phyloP scores from a whole-genome alignment of 129 eudicot genomes.

The Erigeron canadensis region DNA sequence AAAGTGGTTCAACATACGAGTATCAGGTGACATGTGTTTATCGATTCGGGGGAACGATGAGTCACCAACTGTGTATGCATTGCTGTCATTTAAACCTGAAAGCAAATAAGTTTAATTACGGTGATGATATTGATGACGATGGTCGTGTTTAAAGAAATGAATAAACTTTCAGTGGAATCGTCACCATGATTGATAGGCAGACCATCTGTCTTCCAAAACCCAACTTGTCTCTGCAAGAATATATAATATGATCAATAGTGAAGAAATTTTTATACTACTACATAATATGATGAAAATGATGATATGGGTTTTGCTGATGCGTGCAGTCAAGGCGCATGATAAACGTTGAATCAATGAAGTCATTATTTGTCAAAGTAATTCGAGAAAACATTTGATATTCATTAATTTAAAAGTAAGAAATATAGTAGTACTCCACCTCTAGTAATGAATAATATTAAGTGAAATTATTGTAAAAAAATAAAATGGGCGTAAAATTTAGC shows the following conservation, averaged over 20 bases:
- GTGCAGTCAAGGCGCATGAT: no score
- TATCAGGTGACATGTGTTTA: slow-evolving; percentile 45
- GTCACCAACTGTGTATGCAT: slow-evolving; percentile 39
- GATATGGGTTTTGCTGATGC: no score
- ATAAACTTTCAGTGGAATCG: neutral
- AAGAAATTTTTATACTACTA: neutral
- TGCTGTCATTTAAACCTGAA: slow-evolving; percentile 51
- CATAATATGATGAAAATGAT: neutral
- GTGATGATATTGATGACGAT: neutral
- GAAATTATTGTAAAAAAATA: no score
- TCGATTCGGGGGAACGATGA: slow-evolving; percentile 46
- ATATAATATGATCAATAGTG: neutral
- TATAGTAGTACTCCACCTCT: no score
- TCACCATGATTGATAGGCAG: slow-evolving; percentile 48
- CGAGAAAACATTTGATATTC: no score
- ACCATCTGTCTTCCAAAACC: slow-evolving; percentile 69
- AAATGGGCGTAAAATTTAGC: no score
- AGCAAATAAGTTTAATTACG: neutral
- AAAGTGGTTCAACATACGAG: slow-evolving; percentile 46
- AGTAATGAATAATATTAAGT: no score
- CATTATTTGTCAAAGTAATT: no score
- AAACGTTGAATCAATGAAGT: no score
- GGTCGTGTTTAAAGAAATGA: neutral
- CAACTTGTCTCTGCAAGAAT: slow-evolving; percentile 72
- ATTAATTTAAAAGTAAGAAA: no score